Percentiles rank a stretch among this genome's conserved stretches.
Conservation (phyloP, 1,139 yeast species). For the Lizanozyma gosingica region DNA sequence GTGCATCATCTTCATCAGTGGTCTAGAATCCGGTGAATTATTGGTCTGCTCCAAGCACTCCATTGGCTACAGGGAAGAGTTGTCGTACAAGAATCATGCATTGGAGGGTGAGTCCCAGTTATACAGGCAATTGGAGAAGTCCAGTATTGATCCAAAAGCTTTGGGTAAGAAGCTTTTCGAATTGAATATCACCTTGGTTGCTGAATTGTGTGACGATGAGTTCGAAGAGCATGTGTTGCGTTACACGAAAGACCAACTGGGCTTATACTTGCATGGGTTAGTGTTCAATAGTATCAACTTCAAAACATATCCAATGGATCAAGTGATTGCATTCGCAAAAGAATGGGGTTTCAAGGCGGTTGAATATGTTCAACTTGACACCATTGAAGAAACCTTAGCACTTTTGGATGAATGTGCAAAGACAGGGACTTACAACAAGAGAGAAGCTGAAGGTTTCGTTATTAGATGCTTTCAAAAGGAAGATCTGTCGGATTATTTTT, state of each 20-base stretch:
- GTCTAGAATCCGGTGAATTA: conserved; percentile 60
- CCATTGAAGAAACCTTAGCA: conserved; percentile 30
- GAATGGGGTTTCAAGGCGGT: conserved; percentile 66
- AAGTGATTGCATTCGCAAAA: conserved; percentile 52
- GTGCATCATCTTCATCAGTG: conserved; percentile 79
- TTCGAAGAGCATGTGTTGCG: conserved; percentile 93
- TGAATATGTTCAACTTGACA: conserved; percentile 31
- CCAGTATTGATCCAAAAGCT: conserved; percentile 31
- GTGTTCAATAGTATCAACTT: conserved; percentile 62
- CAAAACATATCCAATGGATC: conserved; percentile 50
- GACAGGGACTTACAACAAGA: conserved; percentile 63
- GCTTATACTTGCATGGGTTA: conserved; percentile 84
- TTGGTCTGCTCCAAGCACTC: conserved; percentile 87
- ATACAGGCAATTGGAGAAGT: conserved; percentile 36
- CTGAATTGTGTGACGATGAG: conserved; percentile 84
- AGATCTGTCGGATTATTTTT: conserved; percentile 38
- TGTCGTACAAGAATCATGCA: conserved; percentile 60
- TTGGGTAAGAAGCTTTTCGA: conserved; percentile 49
- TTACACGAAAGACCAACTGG: conserved; percentile 59
- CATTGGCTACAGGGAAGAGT: conserved; percentile 55
- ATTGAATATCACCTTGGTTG: conserved; percentile 70
- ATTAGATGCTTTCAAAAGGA: conserved; percentile 45
- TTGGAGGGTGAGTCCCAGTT: conserved; percentile 59
- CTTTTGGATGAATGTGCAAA: conserved; percentile 51
- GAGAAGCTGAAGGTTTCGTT: conserved; percentile 91